Conservation (phyloP, 768 basidiomycete genomes). For the Grammothele lineata region DNA sequence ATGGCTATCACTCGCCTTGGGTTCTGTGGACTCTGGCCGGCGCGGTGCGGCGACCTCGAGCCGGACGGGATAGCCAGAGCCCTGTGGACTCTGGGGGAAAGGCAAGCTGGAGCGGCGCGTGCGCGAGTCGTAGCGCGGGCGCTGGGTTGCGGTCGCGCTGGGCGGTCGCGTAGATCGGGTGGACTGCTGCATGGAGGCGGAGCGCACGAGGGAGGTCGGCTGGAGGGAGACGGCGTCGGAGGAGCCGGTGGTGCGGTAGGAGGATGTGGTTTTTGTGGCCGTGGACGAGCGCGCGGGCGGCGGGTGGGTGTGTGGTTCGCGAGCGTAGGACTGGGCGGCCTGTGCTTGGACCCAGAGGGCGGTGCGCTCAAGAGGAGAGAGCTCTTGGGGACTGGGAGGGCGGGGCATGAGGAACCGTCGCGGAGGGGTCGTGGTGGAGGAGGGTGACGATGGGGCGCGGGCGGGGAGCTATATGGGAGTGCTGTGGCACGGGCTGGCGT, state of each 20-base stretch:
- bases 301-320: conserved; percentile 2
- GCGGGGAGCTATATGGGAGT: background rate
- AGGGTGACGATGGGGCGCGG: background rate
- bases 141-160: conserved; percentile 3
- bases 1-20: conserved; percentile 9
- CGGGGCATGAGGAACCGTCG: conserved; percentile 10
- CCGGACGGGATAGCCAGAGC: conserved; percentile 21
- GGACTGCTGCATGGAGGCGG: conserved; percentile 1
- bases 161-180: conserved; percentile 1
- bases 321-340: conserved; percentile 15
- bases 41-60: conserved; percentile 19
- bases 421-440: background rate
- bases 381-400: conserved; percentile 7
- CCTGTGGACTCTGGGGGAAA: conserved; percentile 25
- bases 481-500: background rate
- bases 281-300: conserved; percentile 7
- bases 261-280: conserved; percentile 9
- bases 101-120: conserved; percentile 14
- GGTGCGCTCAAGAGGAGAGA: conserved; percentile 18
- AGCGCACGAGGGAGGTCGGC: conserved; percentile 6
- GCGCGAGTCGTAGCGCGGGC: conserved; percentile 9
- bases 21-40: background rate
- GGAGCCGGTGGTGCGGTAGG: conserved; percentile 21
- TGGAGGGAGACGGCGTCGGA: conserved; percentile 16
- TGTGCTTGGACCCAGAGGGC: conserved; percentile 22